Base-by-base conservation (phyloP, 108 stramenopile genomes). In the Nannochloropsis oceanica region DNA sequence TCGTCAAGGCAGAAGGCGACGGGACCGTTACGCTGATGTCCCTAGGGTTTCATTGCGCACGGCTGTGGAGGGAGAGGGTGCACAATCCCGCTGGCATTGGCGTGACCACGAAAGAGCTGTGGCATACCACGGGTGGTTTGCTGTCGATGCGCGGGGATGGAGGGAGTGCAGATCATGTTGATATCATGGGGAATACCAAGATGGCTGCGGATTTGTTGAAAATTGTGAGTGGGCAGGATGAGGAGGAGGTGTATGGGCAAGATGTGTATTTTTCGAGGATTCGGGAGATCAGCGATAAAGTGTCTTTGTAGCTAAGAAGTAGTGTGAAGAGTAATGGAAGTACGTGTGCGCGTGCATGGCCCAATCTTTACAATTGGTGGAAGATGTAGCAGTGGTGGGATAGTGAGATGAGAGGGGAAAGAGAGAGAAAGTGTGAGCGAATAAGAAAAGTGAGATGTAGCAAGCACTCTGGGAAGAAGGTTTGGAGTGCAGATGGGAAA, bases 21-120 rank as follows among this genome's bases (percentile, higher is more conserved):
- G 94, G 91, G 9, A 92, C 90, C 14, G 96, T 95, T 2, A 95
- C 96, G n/a, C 90, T 96, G 13, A 43, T 94, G 27, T 93, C 92
- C 42, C 85, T 95, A 25, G 96, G 96, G 34, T 95, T 94, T 89
- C 92, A 94, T 89, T 95, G 96, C 86, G 91, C 85, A 24, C 92
- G 92, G 86, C 90, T 91, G 13, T 96, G 94, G 94, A 83, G 80
- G 25, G 83, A 83, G 50, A 82, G 59, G 3, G 20, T 25, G 12
- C 73, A 43, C 34, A 96, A 96, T 84, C 96, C 96, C 12, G 90
- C 92, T 9, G 25, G 13, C 25, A 83, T 43, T 20, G 13, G 22
- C 20, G 44, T 25, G 44, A 50, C 25, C 2, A 44, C 83, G 9
- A 24, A 26, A 43, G 83, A 50, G 44, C 20, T 20, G 20, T 24